Evolutionary conservation across 768 basidiomycete species (phyloP).

Genomic region (Suillus cothurnatus): DNA sequence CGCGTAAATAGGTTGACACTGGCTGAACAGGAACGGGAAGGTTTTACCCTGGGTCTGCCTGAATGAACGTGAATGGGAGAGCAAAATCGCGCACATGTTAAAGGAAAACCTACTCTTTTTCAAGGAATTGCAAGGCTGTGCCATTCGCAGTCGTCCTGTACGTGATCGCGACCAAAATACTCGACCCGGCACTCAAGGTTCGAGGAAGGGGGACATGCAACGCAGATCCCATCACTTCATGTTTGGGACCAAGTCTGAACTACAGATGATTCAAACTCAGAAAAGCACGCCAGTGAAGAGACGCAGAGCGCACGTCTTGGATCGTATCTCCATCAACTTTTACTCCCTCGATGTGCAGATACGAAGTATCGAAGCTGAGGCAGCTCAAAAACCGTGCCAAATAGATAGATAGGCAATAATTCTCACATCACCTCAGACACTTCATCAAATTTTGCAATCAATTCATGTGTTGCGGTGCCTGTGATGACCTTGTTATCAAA

Average conservation of each 20-base stretch:
- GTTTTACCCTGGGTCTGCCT: conserved; percentile 57
- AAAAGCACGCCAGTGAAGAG: neutral
- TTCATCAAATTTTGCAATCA: conserved; percentile 39
- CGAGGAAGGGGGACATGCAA: conserved; percentile 37
- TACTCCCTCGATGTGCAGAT: conserved; percentile 44
- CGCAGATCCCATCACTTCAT: conserved; percentile 44
- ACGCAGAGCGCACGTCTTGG: conserved; percentile 23
- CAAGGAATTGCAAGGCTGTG: conserved; percentile 57
- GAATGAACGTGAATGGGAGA: neutral
- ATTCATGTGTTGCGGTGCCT: conserved; percentile 49
- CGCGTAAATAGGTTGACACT: conserved; percentile 62
- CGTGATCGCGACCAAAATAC: conserved; percentile 36
- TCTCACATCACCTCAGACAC: conserved; percentile 47
- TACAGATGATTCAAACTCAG: conserved; percentile 11
- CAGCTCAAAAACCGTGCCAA: conserved; percentile 3
- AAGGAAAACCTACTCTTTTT: conserved; percentile 36
- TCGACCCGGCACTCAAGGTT: conserved; percentile 24
- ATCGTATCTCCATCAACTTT: conserved; percentile 38
- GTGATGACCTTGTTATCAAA: conserved; percentile 47
- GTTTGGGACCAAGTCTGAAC: conserved; percentile 32
- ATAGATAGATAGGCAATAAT: neutral
- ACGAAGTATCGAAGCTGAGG: conserved; percentile 54
- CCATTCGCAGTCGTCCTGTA: conserved; percentile 49
- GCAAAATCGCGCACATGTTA: neutral
- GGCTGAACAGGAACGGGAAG: conserved; percentile 59